Percentiles rank a stretch among this genome's conserved stretches.
These are phyloP conservation scores for Trematosphaeria pertusa DNA, from an alignment of 2,329 filamentous ascomycete genomes.

Conservation along the genomic window DNA sequence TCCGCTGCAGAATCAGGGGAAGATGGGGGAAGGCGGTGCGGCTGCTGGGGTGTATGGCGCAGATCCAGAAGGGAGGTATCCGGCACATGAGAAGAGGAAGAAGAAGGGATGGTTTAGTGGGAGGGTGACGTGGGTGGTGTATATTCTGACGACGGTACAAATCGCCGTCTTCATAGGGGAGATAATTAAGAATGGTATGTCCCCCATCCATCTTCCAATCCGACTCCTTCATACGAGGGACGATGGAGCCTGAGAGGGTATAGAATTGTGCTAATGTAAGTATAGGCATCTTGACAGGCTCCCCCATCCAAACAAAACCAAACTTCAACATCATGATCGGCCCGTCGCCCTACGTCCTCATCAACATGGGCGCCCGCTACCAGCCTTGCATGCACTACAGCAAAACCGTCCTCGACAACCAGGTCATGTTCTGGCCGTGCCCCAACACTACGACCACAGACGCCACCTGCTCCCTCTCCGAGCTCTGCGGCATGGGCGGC, in stretches of 20 bases:
- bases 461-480: slow-evolving; percentile 72
- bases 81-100: slow-evolving; percentile 36
- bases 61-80: slow-evolving; percentile 50
- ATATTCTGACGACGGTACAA: slow-evolving; percentile 77
- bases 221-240: neutral
- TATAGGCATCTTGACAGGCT: slow-evolving; percentile 78
- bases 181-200: slow-evolving; percentile 80
- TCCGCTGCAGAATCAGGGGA: slow-evolving; percentile 51
- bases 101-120: slow-evolving; percentile 64
- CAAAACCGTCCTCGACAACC: slow-evolving; percentile 64
- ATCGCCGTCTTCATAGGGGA: slow-evolving; percentile 88
- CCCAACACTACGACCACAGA: slow-evolving; percentile 74
- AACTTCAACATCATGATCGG: slow-evolving; percentile 97
- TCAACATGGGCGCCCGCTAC: slow-evolving; percentile 96
- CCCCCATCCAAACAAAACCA: slow-evolving; percentile 79
- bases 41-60: slow-evolving; percentile 40
- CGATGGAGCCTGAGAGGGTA: neutral
- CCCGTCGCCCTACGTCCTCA: slow-evolving; percentile 85
- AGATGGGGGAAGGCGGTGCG: slow-evolving; percentile 40
- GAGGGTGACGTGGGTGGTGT: slow-evolving; percentile 79
- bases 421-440: slow-evolving; percentile 72
- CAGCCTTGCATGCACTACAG: slow-evolving; percentile 94
- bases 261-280: slow-evolving; percentile 15
- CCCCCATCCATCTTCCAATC: neutral
- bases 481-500: slow-evolving; percentile 84